A percentile compares a stretch with the other conserved stretches of the same genome.
Evolutionary conservation across 768 basidiomycete genomes (phyloP).

Genomic region (Floccularia luteovirens): DNA sequence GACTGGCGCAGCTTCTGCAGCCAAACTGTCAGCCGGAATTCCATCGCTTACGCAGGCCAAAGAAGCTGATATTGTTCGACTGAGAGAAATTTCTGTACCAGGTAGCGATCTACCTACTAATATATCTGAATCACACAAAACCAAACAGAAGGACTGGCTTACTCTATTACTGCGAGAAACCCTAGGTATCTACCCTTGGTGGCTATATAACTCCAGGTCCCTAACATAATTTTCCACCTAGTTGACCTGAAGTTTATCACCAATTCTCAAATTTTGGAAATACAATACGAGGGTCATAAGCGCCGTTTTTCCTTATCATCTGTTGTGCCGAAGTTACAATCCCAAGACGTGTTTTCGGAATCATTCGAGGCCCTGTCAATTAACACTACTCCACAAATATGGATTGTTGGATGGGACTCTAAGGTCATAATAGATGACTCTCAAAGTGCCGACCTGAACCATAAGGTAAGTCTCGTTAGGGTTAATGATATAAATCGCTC

Average conservation of each 20-base stretch:
- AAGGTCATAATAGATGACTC: conserved; percentile 36
- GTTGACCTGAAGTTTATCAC: conserved; percentile 71
- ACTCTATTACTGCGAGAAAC: conserved; percentile 55
- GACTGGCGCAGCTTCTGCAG: conserved; percentile 23
- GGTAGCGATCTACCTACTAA: conserved; percentile 5
- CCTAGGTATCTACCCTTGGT: conserved; percentile 40
- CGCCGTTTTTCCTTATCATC: conserved; percentile 52
- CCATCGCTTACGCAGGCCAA: conserved; percentile 41
- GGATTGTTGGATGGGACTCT: conserved; percentile 67
- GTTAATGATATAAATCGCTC: background rate
- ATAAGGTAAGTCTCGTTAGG: conserved; percentile 22
- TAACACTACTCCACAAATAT: conserved; percentile 31
- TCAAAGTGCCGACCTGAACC: conserved; percentile 12
- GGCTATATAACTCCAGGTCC: background rate
- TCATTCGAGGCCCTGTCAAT: conserved; percentile 40
- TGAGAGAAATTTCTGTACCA: conserved; percentile 37
- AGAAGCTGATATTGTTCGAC: conserved; percentile 43
- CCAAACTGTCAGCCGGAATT: conserved; percentile 32
- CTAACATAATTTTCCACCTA: conserved; percentile 14
- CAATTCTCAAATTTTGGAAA: conserved; percentile 49
- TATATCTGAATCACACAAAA: conserved; percentile 11
- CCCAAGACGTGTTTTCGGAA: conserved; percentile 25
- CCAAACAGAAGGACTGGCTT: conserved; percentile 59
- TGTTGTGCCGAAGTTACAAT: conserved; percentile 23
- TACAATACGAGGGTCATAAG: conserved; percentile 51